Percentiles rank a stretch among this genome's conserved stretches.
Evolutionary conservation across 2,329 filamentous ascomycete species (phyloP).

Genomic region (Stemphylium vesicarium): DNA sequence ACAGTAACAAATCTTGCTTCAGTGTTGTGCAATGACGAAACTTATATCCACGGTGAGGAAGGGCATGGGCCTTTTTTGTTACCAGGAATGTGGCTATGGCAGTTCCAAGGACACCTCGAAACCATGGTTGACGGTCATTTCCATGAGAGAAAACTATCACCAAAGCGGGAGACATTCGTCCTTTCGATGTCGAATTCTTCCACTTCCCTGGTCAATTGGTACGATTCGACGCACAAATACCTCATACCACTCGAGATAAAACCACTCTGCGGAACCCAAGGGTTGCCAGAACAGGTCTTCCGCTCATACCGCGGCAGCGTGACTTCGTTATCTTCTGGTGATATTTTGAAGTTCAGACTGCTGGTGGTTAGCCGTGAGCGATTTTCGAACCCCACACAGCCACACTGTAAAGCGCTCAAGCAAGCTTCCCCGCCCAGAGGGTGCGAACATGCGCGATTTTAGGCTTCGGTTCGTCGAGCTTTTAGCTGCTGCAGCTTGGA

Average conservation of each 20-base stretch:
- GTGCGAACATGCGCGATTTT: constrained; percentile 13
- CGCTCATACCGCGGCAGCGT: constrained; percentile 11
- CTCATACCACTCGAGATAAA: constrained; percentile 21
- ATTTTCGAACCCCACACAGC: constrained; percentile 30
- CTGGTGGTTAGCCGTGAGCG: constrained; percentile 35
- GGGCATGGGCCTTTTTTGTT: no score
- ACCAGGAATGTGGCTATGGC: no score
- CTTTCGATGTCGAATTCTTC: neutral
- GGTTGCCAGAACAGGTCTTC: constrained; percentile 15
- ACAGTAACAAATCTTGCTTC: no score
- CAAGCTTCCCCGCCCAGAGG: constrained; percentile 4
- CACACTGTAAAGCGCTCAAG: constrained; percentile 15
- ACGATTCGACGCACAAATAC: constrained; percentile 35
- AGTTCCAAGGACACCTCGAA: no score
- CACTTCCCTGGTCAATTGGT: constrained; percentile 9
- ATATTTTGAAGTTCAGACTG: constrained; percentile 23
- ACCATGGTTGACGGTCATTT: no score
- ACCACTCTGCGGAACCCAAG: constrained; percentile 16
- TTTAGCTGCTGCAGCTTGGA: neutral
- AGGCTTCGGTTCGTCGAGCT: neutral
- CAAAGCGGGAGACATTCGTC: neutral
- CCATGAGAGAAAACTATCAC: neutral
- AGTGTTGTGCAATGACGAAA: no score
- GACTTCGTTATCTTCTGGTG: constrained; percentile 17
- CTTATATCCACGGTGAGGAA: no score